These are phyloP conservation scores for Sungouiozyma ichnusensis DNA, from an alignment of 805 yeast genomes.

Conservation along the genomic window DNA sequence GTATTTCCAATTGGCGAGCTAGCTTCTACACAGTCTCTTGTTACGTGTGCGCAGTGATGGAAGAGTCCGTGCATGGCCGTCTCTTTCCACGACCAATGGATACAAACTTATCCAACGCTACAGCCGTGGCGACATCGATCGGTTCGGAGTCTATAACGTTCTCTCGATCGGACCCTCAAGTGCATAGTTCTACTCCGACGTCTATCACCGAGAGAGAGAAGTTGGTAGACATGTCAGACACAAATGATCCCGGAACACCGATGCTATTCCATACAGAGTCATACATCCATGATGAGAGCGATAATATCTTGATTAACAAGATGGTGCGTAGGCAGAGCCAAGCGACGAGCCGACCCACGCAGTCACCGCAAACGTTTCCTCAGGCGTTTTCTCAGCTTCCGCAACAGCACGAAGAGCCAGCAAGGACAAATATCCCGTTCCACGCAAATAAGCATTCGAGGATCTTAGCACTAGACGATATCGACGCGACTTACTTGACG, in stretches of 20 bases:
- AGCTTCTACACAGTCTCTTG: too few relatives aligned
- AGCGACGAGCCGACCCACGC: not conserved
- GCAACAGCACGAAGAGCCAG: too few relatives aligned
- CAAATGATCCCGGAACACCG: not conserved
- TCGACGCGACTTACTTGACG: not conserved
- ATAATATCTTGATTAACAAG: constrained; percentile 16
- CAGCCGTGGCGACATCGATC: not conserved
- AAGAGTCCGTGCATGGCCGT: not conserved
- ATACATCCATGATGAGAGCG: constrained; percentile 28
- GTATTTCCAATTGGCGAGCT: too few relatives aligned
- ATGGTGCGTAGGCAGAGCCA: not conserved
- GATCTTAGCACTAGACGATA: constrained; percentile 23
- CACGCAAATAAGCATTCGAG: constrained; percentile 29
- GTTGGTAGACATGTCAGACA: not conserved
- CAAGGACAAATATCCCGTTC: constrained; percentile 23
- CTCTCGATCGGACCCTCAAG: not conserved
- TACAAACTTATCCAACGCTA: not conserved
- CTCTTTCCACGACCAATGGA: too few relatives aligned
- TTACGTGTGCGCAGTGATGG: too few relatives aligned
- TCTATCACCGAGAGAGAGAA: not conserved
- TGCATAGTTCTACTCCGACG: not conserved
- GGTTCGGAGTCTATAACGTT: not conserved
- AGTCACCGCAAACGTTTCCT: too few relatives aligned
- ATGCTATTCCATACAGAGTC: constrained; percentile 21
- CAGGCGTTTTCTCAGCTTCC: too few relatives aligned